phyloP scores from a whole-genome alignment of 192 early-diverging fungal species.

The Chytriomyces sp. region DNA sequence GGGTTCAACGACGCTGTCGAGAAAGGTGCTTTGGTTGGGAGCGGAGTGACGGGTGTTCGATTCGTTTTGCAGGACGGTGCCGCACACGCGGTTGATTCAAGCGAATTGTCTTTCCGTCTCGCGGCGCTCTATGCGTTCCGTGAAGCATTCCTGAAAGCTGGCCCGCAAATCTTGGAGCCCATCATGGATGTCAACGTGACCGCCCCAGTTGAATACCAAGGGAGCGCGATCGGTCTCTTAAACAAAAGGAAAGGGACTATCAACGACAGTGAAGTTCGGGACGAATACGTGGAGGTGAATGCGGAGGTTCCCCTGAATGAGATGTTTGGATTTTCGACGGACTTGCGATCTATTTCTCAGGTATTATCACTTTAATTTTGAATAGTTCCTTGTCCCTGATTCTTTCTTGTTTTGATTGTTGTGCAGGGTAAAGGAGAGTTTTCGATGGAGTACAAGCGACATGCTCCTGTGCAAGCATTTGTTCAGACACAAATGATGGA shows the following conservation, averaged over 20 bases:
- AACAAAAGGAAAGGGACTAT: constrained; percentile 98
- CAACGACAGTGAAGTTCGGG: constrained; percentile 86
- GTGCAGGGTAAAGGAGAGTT: constrained; percentile 96
- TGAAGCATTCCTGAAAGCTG: constrained; percentile 82
- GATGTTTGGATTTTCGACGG: constrained; percentile 99
- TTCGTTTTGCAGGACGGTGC: constrained; percentile 91
- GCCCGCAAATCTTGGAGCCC: constrained; percentile 88
- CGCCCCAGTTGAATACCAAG: constrained; percentile 88
- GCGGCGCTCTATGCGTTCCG: constrained; percentile 86
- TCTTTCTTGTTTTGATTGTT: not conserved
- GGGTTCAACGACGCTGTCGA: constrained; percentile 88
- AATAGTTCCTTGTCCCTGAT: not conserved
- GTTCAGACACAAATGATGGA: constrained; percentile 86
- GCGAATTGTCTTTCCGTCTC: constrained; percentile 92
- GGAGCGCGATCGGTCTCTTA: constrained; percentile 81
- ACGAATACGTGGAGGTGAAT: constrained; percentile 85
- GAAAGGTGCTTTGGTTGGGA: constrained; percentile 90
- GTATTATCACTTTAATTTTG: constrained; percentile 11
- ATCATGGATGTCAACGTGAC: constrained; percentile 94
- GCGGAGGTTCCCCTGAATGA: constrained; percentile 94
- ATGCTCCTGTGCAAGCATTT: constrained; percentile 68
- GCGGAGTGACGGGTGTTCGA: constrained; percentile 81
- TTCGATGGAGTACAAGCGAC: constrained; percentile 94
- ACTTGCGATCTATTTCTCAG: constrained; percentile 83
- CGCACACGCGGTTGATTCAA: constrained; percentile 92